phyloP scores from a whole-genome alignment of 2,329 filamentous ascomycete genomes.

The Allantophomopsis lycopodina region DNA sequence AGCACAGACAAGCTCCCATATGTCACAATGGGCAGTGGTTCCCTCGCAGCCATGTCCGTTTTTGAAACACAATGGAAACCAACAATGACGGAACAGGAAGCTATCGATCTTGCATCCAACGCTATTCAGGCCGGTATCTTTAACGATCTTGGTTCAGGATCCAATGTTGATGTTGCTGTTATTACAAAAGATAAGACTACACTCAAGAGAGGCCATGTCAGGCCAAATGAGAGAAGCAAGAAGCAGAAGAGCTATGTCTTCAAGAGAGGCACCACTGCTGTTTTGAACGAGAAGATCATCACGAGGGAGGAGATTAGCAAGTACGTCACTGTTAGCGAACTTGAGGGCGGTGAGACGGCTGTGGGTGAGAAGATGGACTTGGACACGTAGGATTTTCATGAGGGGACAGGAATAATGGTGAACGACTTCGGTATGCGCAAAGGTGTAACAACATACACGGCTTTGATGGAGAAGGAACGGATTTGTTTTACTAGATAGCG shows the following conservation, averaged over 20 bases:
- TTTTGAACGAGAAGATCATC: constrained; percentile 92
- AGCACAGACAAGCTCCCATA: constrained; percentile 98
- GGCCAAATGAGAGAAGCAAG: constrained; percentile 76
- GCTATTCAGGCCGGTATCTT: constrained; percentile 96
- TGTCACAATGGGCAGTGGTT: constrained; percentile 97
- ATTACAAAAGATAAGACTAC: constrained; percentile 95
- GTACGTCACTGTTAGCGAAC: constrained; percentile 83
- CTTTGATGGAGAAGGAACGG: too few species aligned
- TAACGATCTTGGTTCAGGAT: constrained; percentile 94
- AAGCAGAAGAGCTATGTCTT: constrained; percentile 95
- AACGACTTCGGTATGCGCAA: too few species aligned
- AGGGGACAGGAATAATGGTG: too few species aligned
- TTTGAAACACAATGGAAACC: constrained; percentile 95
- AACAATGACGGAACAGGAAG: constrained; percentile 61
- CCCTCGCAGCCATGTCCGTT: constrained; percentile 90
- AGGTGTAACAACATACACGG: too few species aligned
- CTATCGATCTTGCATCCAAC: constrained; percentile 69
- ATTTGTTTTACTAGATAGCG: too few species aligned
- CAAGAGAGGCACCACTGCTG: constrained; percentile 81
- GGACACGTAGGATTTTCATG: constrained; percentile 31
- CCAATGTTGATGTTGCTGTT: constrained; percentile 92
- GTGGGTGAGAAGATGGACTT: constrained; percentile 60
- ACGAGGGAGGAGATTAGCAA: constrained; percentile 87
- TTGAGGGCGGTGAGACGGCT: constrained; percentile 35
- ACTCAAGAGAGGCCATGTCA: constrained; percentile 83